These are phyloP conservation scores for Coniella vitis DNA, from an alignment of 2,329 filamentous ascomycete genomes.

Conservation along the genomic window DNA sequence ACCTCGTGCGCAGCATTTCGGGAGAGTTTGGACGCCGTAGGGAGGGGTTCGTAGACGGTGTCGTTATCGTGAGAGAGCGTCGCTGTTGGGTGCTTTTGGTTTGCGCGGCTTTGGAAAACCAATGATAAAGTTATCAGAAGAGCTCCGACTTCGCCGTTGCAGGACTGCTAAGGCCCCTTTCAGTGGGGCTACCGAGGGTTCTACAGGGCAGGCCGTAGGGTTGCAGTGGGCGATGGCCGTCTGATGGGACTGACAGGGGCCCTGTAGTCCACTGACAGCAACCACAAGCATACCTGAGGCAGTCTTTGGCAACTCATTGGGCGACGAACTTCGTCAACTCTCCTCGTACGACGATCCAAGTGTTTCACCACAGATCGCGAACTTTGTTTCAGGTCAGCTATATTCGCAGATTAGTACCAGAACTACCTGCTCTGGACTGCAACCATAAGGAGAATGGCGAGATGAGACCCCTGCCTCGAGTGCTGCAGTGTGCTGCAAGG, in stretches of 20 bases:
- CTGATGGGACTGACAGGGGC: no score
- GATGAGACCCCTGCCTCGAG: slow-evolving; percentile 33
- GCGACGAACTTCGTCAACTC: no score
- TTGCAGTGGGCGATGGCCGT: slow-evolving; percentile 3
- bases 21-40: not conserved
- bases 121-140: not conserved
- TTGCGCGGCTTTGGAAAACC: not conserved
- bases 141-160: slow-evolving; percentile 9
- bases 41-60: no score
- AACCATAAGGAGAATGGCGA: slow-evolving; percentile 24
- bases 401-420: no score
- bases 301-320: no score
- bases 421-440: not conserved
- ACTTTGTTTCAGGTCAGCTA: no score
- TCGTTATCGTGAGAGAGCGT: not conserved
- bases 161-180: not conserved
- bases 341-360: no score
- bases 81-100: not conserved
- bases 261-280: no score
- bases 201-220: not conserved
- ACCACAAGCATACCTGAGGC: no score
- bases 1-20: slow-evolving; percentile 5
- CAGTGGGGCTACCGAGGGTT: not conserved
- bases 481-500: slow-evolving; percentile 32
- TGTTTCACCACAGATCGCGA: no score